Evolutionary conservation across 495 filamentous ascomycete genomes (phyloP).

Genomic region (Penicillium canescens): DNA sequence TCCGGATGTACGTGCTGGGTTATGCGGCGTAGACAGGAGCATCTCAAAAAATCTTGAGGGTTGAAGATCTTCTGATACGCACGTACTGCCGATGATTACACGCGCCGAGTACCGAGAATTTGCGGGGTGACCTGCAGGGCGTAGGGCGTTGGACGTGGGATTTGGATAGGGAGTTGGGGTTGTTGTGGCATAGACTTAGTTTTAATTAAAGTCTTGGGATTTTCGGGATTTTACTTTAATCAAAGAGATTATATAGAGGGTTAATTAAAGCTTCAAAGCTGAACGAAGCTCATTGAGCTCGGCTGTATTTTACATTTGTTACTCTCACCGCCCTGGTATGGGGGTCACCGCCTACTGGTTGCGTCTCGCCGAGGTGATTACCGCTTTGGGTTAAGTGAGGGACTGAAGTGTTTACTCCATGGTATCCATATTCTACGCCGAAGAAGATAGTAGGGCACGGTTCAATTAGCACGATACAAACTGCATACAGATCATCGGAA

Average conservation of each 20-base stretch:
- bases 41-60: conserved; percentile 26
- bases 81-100: conserved; percentile 7
- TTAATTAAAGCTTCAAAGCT: too few relatives aligned
- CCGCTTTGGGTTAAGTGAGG: conserved; percentile 20
- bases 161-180: too few relatives aligned
- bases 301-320: conserved; percentile 1
- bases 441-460: background rate
- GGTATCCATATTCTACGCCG: background rate
- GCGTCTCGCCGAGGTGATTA: conserved; percentile 16
- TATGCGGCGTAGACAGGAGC: conserved; percentile 46
- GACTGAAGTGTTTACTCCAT: background rate
- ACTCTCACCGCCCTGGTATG: conserved; percentile 13
- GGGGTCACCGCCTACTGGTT: conserved; percentile 1
- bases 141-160: too few relatives aligned
- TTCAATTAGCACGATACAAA: conserved; percentile 14
- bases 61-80: conserved; percentile 6
- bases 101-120: conserved; percentile 8
- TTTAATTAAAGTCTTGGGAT: too few relatives aligned
- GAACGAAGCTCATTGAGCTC: too few relatives aligned
- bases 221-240: too few relatives aligned
- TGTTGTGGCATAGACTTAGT: too few relatives aligned
- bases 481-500: conserved; percentile 9
- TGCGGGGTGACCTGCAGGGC: background rate
- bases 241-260: too few relatives aligned
- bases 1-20: conserved; percentile 33